Conservation (phyloP, 2,329 filamentous ascomycete species). For the Xylaria sp. region DNA sequence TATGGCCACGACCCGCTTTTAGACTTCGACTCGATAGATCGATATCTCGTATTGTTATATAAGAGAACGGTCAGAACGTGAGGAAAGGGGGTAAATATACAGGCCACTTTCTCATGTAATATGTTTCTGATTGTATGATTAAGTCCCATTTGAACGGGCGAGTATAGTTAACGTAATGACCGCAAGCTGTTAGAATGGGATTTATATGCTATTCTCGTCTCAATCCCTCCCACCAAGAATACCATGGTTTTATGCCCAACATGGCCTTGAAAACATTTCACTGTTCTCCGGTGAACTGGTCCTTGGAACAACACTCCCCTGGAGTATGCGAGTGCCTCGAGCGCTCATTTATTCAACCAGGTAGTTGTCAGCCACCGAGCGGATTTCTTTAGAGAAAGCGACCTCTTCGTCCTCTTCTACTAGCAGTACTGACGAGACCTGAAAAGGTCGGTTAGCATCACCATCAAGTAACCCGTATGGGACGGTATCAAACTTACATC, state of each 20-base stretch:
- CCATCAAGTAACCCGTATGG: neutral
- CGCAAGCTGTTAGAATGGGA: neutral
- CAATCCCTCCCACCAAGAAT: neutral
- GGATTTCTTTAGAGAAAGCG: slow-evolving; percentile 76
- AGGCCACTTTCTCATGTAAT: too few relatives aligned
- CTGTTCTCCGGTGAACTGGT: neutral
- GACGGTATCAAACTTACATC: slow-evolving; percentile 62
- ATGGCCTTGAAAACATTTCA: neutral
- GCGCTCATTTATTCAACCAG: slow-evolving; percentile 58
- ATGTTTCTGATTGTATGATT: too few relatives aligned
- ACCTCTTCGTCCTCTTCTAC: slow-evolving; percentile 73
- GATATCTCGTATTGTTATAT: neutral
- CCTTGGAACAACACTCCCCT: neutral
- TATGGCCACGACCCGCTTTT: slow-evolving; percentile 23
- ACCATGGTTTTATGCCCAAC: neutral
- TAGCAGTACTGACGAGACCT: slow-evolving; percentile 66
- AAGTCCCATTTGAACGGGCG: too few relatives aligned
- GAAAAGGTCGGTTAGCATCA: slow-evolving; percentile 24
- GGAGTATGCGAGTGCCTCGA: neutral
- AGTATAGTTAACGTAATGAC: too few relatives aligned
- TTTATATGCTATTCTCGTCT: neutral
- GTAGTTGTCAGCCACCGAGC: slow-evolving; percentile 70
- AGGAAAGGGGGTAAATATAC: too few relatives aligned
- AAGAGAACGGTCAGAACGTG: neutral
- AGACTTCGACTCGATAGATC: neutral